Evolutionary conservation across 148 eudicot genomes (phyloP), one percentile per base, ranked within the genome.

Genomic region (Fagopyrum tataricum): DNA sequence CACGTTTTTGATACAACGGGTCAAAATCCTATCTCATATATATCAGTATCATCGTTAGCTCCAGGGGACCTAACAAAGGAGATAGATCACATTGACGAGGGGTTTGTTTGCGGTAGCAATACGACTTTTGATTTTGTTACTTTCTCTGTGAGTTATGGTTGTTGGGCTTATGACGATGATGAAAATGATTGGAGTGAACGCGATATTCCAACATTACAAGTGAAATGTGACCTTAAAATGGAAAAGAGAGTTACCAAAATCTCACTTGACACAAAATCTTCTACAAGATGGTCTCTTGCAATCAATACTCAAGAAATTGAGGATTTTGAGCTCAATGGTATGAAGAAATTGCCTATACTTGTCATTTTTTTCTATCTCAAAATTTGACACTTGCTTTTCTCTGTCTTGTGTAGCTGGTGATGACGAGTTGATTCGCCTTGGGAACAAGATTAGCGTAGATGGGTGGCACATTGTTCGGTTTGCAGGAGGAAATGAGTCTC

Each of bases 391-490:
- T 49, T 49, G n/a, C 13, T 6, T 5, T 13, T 55, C 20, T 55
- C 87, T 31, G 1, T 31, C 37, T 31, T 31, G 37, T 31, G 2
- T 3, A 75, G 98, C 82, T 46, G 75, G 68, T 71, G 51, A 76
- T 0, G 96, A 84, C 61, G 91, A 87, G 74, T 74, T 96, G 52
- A 76, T 96, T 55, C 87, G 86, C 14, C n/a, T 83, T 51, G 93
- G 88, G 23, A 78, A 77, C 66, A 90, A 85, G 84, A 83, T 77
- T 67, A 78, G 81, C 70, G 74, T 75, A 1, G 85, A 78, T 48
- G 96, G 96, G 42, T 88, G 96, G 97, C 99, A 96, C 78, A 74
- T 82, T 18, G 89, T 96, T 72, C 97, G 92, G 78, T 92, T 87
- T 79, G 85, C 99, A 2, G 99, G 97, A 62, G 99, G 99, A 78